Conservation (phyloP, 2,329 filamentous ascomycete species). For the Aureobasidium subglaciale region DNA sequence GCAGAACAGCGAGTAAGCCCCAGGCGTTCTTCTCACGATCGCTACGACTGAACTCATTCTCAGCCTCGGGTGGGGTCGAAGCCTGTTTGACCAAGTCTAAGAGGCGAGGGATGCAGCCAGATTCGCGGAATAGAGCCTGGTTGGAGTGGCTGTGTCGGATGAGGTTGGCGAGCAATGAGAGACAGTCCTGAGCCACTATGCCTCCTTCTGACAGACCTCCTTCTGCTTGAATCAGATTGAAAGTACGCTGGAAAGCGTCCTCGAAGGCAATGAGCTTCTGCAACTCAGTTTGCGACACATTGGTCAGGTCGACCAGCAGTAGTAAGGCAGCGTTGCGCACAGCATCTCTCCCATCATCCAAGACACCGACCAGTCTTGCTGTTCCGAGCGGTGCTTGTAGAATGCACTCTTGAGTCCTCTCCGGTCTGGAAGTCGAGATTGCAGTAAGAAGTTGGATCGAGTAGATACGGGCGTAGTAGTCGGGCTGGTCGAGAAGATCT, state of each 20-base stretch:
- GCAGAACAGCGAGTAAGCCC: constrained; percentile 77
- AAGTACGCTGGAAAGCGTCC: constrained; percentile 82
- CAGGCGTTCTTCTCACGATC: constrained; percentile 84
- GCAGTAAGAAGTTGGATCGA: constrained; percentile 82
- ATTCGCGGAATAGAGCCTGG: constrained; percentile 88
- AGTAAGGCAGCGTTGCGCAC: constrained; percentile 80
- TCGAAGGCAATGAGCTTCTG: constrained; percentile 96
- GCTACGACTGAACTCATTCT: constrained; percentile 63
- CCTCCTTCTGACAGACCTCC: constrained; percentile 77
- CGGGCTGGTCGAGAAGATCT: constrained; percentile 76
- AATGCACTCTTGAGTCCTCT: constrained; percentile 90
- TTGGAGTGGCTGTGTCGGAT: constrained; percentile 83
- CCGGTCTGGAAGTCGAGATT: constrained; percentile 76
- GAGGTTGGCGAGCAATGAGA: constrained; percentile 85
- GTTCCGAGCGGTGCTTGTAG: constrained; percentile 84
- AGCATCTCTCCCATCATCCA: constrained; percentile 81
- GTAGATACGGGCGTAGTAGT: constrained; percentile 70
- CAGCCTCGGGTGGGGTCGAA: constrained; percentile 50
- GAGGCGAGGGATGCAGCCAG: constrained; percentile 56
- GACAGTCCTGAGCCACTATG: constrained; percentile 82
- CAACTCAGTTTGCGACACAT: constrained; percentile 72
- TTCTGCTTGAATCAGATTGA: constrained; percentile 72
- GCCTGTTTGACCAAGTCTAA: constrained; percentile 40
- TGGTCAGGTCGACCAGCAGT: constrained; percentile 79
- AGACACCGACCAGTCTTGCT: constrained; percentile 70